Percentiles rank a stretch among this genome's conserved stretches.
Conservation (phyloP, 352 stramenopile species). For the Phytophthora pini region DNA sequence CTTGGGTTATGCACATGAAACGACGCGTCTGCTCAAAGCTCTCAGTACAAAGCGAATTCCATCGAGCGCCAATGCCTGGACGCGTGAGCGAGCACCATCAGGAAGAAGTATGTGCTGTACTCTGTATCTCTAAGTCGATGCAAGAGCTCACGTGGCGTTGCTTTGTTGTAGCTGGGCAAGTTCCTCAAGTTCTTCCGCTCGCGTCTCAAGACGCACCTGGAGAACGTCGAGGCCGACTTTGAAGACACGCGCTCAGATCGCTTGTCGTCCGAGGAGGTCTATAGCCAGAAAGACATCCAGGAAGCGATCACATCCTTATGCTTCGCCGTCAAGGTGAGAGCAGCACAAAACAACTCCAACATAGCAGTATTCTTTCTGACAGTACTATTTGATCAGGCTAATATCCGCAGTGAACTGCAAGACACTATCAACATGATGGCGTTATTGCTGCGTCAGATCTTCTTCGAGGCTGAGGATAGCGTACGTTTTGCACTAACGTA, state of each 20-base stretch:
- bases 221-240: conserved; percentile 87
- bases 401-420: conserved; percentile 77
- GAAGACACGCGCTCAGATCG: conserved; percentile 84
- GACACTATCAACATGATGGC: conserved; percentile 91
- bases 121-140: neutral
- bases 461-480: conserved; percentile 70
- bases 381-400: conserved; percentile 42
- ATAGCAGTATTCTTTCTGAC: neutral
- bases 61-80: conserved; percentile 23
- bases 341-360: neutral
- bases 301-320: conserved; percentile 78
- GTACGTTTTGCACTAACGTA: conserved; percentile 28
- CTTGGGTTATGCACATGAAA: conserved; percentile 22
- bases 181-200: conserved; percentile 90
- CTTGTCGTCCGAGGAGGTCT: conserved; percentile 83
- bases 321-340: conserved; percentile 78
- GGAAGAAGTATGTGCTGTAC: conserved; percentile 53
- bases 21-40: conserved; percentile 19
- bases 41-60: neutral
- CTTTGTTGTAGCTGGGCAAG: conserved; percentile 56
- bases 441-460: conserved; percentile 82
- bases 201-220: conserved; percentile 73
- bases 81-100: conserved; percentile 63
- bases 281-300: conserved; percentile 85
- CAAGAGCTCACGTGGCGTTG: conserved; percentile 18